These are phyloP conservation scores for Kodamaea hsintzibuensis DNA, from an alignment of 805 yeast genomes.

Conservation along the genomic window DNA sequence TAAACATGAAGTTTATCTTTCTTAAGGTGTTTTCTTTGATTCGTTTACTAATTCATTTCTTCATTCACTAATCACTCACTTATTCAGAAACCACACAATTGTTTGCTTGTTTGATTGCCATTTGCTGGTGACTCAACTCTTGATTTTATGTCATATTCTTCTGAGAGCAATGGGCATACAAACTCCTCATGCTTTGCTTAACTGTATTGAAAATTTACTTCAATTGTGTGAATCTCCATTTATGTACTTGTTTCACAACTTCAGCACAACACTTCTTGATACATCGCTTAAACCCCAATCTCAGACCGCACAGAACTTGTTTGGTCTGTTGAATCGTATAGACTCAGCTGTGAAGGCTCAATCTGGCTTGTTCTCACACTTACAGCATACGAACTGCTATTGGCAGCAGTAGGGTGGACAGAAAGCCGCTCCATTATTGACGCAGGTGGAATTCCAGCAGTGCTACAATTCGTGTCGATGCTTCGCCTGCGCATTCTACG, in stretches of 20 bases:
- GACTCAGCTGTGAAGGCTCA: slow-evolving; percentile 15
- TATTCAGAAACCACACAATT: not conserved
- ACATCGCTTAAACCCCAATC: not conserved
- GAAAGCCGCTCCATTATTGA: slow-evolving; percentile 59
- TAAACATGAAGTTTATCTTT: not conserved
- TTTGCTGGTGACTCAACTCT: too few relatives aligned
- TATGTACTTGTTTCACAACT: too few relatives aligned
- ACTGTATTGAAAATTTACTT: too few relatives aligned
- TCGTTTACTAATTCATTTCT: not conserved
- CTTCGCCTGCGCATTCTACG: slow-evolving; percentile 41
- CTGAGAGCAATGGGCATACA: not conserved
- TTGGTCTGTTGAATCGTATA: slow-evolving; percentile 16
- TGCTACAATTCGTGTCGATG: slow-evolving; percentile 59
- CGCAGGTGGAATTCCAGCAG: slow-evolving; percentile 74
- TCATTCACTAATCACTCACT: not conserved
- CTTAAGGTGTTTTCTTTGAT: not conserved
- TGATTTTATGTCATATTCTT: not conserved
- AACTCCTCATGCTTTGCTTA: too few relatives aligned
- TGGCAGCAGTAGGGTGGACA: slow-evolving; percentile 31
- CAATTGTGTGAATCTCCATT: too few relatives aligned
- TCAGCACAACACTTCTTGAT: too few relatives aligned
- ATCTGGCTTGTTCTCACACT: slow-evolving; percentile 17
- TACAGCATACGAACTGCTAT: slow-evolving; percentile 20
- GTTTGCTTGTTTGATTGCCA: not conserved
- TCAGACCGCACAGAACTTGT: slow-evolving; percentile 15